Evolutionary conservation across 371 early-diverging fungal genomes (phyloP), one percentile per base, ranked within the genome.

Genomic region (Umbelopsis sp.): DNA sequence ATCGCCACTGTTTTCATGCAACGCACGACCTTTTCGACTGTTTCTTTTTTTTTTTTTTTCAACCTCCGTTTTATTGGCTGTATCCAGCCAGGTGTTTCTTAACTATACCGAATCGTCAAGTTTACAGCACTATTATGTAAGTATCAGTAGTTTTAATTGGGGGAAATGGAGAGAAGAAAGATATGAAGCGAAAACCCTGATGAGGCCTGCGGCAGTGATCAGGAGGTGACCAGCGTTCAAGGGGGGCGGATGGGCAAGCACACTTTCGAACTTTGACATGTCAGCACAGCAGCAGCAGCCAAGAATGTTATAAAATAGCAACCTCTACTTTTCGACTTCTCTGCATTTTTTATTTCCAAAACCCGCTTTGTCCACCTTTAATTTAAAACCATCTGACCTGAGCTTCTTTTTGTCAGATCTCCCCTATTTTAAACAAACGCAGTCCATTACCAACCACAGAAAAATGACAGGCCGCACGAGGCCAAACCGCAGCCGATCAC

Each of bases 401-500:
- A 57, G 20, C 20, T 48, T 48, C 20, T 48, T 20, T 29, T 37
- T 10, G 20, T 52, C 52, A 48, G 48, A 48, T 22, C 52, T 52
- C 35, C 29, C 37, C 18, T 14, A 11, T 35, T 11, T 57, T 35
- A 35, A 35, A 57, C 29, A 57, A 41, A 41, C 41, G 37, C 57
- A 57, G 57, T 57, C 57, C 29, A 57, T 12, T 41, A 41, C 41
- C 41, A 41, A 41, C 41, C 35, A 29, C 22, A 11, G 29, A 35
- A 57, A 57, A 57, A 57, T 57, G 57, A 57, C 57, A 57, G 57
- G 57, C 57, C 57, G 37, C 57, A 57, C 57, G 57, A 57, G 57
- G 57, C 57, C 57, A 57, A 57, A 29, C 18, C 57, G 29, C 29
- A 57, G 57, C 57, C 29, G 57, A 35, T 57, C 57, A 35, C 57